phyloP scores from a whole-genome alignment of 1,284 basidiomycete genomes.

The Leucocoprinus gongylophorus region DNA sequence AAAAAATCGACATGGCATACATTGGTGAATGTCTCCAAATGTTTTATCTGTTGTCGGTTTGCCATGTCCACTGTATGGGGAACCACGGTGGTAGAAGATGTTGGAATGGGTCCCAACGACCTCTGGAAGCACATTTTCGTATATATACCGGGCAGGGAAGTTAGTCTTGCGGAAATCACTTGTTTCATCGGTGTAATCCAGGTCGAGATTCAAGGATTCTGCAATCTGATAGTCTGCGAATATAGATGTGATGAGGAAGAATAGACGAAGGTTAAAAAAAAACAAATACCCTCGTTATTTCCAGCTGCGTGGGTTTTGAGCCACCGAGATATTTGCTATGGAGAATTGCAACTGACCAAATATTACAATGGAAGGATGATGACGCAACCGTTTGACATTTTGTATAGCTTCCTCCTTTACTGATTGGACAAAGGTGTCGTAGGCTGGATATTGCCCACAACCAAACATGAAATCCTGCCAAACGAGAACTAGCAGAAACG shows the following conservation, averaged over 20 bases:
- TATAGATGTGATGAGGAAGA: neutral
- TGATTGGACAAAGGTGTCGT: slow-evolving; percentile 61
- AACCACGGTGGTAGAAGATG: slow-evolving; percentile 75
- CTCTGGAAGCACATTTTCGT: slow-evolving; percentile 73
- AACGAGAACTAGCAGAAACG: slow-evolving; percentile 52
- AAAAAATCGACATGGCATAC: slow-evolving; percentile 33
- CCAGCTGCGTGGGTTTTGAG: slow-evolving; percentile 47
- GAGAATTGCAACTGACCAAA: slow-evolving; percentile 45
- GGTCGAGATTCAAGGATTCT: slow-evolving; percentile 64
- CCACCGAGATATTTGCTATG: neutral
- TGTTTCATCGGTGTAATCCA: slow-evolving; percentile 77
- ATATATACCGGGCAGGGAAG: slow-evolving; percentile 84
- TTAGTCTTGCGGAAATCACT: slow-evolving; percentile 78
- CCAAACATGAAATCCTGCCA: slow-evolving; percentile 91
- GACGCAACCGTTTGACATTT: slow-evolving; percentile 64
- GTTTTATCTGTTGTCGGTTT: slow-evolving; percentile 67
- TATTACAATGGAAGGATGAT: slow-evolving; percentile 78
- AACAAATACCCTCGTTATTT: slow-evolving; percentile 71
- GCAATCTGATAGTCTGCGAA: slow-evolving; percentile 70
- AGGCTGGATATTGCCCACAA: slow-evolving; percentile 78
- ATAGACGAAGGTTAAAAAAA: neutral
- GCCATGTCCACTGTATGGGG: slow-evolving; percentile 80
- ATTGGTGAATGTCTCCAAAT: slow-evolving; percentile 83
- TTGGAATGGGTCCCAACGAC: slow-evolving; percentile 60
- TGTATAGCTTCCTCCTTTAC: slow-evolving; percentile 66